Evolutionary conservation across 2,329 filamentous ascomycete species (phyloP).

Genomic region (Phoma sp.): DNA sequence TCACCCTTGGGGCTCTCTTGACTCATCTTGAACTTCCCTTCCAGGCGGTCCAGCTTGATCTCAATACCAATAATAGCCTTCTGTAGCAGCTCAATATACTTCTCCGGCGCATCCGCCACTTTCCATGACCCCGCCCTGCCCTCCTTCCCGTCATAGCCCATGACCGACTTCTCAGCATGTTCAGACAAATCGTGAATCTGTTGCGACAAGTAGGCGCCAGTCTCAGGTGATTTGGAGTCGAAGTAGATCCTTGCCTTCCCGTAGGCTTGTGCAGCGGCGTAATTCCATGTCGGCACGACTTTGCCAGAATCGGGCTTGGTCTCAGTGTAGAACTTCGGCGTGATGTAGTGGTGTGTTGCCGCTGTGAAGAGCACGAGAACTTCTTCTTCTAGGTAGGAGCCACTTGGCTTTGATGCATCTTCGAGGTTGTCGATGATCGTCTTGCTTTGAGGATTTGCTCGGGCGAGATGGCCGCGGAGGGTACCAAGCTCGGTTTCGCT

Average conservation of each 20-base stretch:
- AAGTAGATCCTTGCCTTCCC: slow-evolving; percentile 63
- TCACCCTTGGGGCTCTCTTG: slow-evolving; percentile 31
- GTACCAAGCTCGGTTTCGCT: slow-evolving; percentile 53
- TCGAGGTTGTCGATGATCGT: slow-evolving; percentile 60
- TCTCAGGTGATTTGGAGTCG: slow-evolving; percentile 56
- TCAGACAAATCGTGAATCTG: slow-evolving; percentile 62
- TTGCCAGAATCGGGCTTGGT: slow-evolving; percentile 70
- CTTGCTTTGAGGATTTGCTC: slow-evolving; percentile 69
- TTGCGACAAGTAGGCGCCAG: slow-evolving; percentile 55
- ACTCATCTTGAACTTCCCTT: slow-evolving; percentile 40
- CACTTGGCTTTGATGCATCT: slow-evolving; percentile 35
- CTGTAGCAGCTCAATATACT: slow-evolving; percentile 56
- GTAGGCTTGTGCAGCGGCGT: slow-evolving; percentile 69
- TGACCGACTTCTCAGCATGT: slow-evolving; percentile 60
- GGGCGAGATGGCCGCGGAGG: slow-evolving; percentile 68
- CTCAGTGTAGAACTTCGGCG: slow-evolving; percentile 67
- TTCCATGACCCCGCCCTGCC: slow-evolving; percentile 55
- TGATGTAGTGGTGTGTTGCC: slow-evolving; percentile 67
- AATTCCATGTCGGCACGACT: slow-evolving; percentile 75
- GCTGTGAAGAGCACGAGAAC: slow-evolving; percentile 69
- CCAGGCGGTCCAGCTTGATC: slow-evolving; percentile 31
- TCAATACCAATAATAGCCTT: slow-evolving; percentile 36
- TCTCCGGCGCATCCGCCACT: slow-evolving; percentile 62
- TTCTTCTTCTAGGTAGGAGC: slow-evolving; percentile 53
- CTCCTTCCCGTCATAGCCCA: slow-evolving; percentile 59